A percentile compares a stretch with the other conserved stretches of the same genome.
phyloP scores from a whole-genome alignment of 257 asterid genomes.

The Solanum rostratum region DNA sequence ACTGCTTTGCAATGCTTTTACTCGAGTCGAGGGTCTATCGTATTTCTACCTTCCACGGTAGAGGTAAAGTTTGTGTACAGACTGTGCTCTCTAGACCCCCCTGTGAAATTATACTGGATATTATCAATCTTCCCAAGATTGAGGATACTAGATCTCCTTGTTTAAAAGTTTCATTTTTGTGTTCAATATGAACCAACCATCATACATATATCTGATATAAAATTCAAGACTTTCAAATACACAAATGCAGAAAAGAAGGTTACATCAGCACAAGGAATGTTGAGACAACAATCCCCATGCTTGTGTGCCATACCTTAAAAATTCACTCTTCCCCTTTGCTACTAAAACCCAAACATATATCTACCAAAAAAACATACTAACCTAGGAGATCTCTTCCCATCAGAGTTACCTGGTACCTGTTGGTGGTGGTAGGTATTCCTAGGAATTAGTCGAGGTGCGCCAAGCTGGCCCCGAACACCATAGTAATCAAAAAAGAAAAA shows the following conservation, averaged over 20 bases:
- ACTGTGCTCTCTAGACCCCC: neutral
- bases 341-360: neutral
- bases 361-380: neutral
- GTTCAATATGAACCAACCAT: neutral
- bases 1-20: neutral
- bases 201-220: neutral
- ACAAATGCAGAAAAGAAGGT: neutral
- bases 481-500: neutral
- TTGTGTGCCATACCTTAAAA: neutral
- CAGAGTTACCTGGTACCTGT: neutral
- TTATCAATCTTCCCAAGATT: too few relatives aligned
- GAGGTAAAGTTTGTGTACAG: neutral
- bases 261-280: neutral
- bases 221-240: neutral
- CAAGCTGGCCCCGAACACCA: neutral
- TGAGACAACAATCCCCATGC: neutral
- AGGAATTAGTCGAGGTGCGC: neutral
- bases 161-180: neutral
- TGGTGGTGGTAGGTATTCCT: neutral
- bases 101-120: neutral
- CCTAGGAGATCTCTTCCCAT: neutral
- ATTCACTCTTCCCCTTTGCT: neutral
- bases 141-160: neutral
- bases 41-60: neutral
- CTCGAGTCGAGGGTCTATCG: neutral